Evolutionary conservation across 1,284 basidiomycete genomes (phyloP), one percentile per base, ranked within the genome.

Genomic region (Gomphus sp.): DNA sequence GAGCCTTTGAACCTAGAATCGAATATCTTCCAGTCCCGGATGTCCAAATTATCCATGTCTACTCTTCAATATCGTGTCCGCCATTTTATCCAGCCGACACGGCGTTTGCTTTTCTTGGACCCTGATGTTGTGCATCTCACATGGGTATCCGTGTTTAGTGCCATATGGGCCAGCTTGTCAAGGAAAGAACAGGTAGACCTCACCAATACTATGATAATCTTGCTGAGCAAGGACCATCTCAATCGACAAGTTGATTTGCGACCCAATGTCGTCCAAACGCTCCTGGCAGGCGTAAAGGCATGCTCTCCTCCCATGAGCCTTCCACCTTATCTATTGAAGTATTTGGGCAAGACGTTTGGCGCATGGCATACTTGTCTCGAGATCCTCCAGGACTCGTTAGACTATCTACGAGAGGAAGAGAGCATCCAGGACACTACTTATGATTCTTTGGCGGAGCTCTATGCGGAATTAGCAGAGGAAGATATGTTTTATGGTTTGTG

Each of bases 401-500:
- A 91, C 33, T 73, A 81, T 55, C 77, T 86, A 41, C 83, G 85
- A 50, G 90, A 91, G 54, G 93, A 98, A 61, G 94, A 98, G 63
- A 78, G 80, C 45, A 79, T 93, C 44, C 87, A 91, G 31, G 94
- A 99, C 63, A 88, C 85, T 48, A 86, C 93, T 50, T 87, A 87
- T 62, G 95, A 97, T 69, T 93, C 97, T 0, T 79, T 99, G 16
- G 90, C 93, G 14, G 97, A 99, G 69, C 79, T 98, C 1, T 99
- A 98, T 66, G 93, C 95, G 2, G 97, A 99, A 70, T 76, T 99
- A 44, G 86, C 86, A 16, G 97, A 99, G 73, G 95, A 98, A 63
- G 98, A 99, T 72, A 82, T 98, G 74, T 98, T 98, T 72, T 97
- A 99, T 70, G 97, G 97, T 5, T 75, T 98, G 31, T 99, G 97